Base-by-base conservation (phyloP, 192 early-diverging fungal genomes). In the Coemansia sp. region DNA sequence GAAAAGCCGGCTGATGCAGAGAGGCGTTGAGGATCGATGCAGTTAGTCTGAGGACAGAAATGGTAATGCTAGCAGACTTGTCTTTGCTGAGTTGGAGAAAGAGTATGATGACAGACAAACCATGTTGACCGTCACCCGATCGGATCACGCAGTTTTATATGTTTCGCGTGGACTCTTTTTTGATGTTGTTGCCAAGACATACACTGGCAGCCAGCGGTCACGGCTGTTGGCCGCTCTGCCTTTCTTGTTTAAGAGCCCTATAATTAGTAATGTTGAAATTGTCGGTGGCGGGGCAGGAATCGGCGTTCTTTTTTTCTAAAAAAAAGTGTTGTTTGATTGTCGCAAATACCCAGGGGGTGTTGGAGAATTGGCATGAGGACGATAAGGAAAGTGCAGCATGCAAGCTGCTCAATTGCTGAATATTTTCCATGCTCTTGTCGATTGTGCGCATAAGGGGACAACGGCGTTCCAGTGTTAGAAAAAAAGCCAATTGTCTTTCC, bases 371-470 rank as follows among this genome's bases (percentile, higher is more conserved):
- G 22, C 22, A 25, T 25, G 49, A 51, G 25, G 18, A 32, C 30
- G 30, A 20, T 5, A 56, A 56, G 32, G n/a, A 56, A 56, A n/a
- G 55, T 11, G 30, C 30, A 33, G 29, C 22, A 25, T 32, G 29
- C 29, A n/a, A 56, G 55, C 16, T n/a, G 10, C 14, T 14, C 14
- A 56, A 30, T 29, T 18, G 22, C n/a, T 29, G 29, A 28, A 8
- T 33, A 25, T 16, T 45, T 45, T 45, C 12, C 42, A 16, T 56
- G 55, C 32, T 22, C 20, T 22, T 11, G 34, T 2, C 57, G 57
- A 59, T 59, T 59, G 57, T 59, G 57, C 34, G 57, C 57, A 59
- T 59, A 11, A 59, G 34, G 32, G 57, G 30, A 32, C 29, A 56
- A 29, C 16, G 30, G 12, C 30, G 14, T 32, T 56, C 31, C 29